Percentiles rank a stretch among this genome's conserved stretches.
Conservation (phyloP, 306 rosid species). For the Rosa chinensis region DNA sequence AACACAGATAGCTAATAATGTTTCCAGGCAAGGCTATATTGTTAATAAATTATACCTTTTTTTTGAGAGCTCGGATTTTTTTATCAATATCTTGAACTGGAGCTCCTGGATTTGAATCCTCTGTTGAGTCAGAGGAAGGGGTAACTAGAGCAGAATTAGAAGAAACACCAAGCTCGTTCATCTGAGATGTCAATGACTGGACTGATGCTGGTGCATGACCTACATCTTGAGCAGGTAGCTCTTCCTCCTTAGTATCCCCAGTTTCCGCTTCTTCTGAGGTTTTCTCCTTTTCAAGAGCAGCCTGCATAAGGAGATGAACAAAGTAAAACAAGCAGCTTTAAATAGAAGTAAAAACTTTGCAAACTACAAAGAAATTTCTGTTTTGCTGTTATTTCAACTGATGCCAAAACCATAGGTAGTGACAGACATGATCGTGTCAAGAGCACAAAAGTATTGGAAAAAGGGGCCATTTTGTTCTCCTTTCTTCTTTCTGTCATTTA, state of each 20-base stretch:
- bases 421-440: background rate
- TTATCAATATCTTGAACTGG: constrained; percentile 67
- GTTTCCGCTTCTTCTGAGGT: constrained; percentile 32
- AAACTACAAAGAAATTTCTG: background rate
- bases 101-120: constrained; percentile 39
- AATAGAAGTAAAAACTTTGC: constrained; percentile 6
- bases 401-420: background rate
- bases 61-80: constrained; percentile 75
- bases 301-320: constrained; percentile 47
- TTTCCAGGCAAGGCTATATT: constrained; percentile 11
- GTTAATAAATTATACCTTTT: constrained; percentile 53
- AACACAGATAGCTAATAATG: background rate
- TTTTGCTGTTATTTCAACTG: background rate
- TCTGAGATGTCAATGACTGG: constrained; percentile 49
- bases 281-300: constrained; percentile 67
- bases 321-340: constrained; percentile 3
- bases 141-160: constrained; percentile 39
- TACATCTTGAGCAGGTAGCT: constrained; percentile 10
- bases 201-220: constrained; percentile 36
- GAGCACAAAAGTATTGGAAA: background rate
- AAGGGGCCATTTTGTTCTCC: background rate
- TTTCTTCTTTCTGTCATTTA: background rate
- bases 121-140: constrained; percentile 45
- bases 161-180: constrained; percentile 64
- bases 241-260: constrained; percentile 45